These are phyloP conservation scores for Talaromyces islandicus DNA, from an alignment of 2,329 filamentous ascomycete species.

Conservation along the genomic window DNA sequence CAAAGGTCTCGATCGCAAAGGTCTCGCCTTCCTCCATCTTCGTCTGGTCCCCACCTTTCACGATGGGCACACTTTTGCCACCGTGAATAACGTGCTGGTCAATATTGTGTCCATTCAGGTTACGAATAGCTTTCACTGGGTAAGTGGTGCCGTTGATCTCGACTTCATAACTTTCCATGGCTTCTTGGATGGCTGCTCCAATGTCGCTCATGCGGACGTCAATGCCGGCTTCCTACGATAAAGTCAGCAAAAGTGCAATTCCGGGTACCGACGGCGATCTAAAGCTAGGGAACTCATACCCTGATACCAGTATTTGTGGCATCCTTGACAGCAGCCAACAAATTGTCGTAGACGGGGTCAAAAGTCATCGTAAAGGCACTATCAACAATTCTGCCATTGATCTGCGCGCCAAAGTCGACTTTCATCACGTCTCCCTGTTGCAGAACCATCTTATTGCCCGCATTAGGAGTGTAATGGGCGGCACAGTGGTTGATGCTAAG, in stretches of 20 bases:
- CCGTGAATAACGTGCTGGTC: conserved; percentile 86
- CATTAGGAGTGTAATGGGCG: conserved; percentile 82
- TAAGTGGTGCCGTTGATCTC: conserved; percentile 73
- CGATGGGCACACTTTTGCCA: conserved; percentile 85
- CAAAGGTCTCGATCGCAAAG: conserved; percentile 94
- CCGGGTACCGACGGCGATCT: background rate
- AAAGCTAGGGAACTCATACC: conserved; percentile 28
- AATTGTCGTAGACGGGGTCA: conserved; percentile 62
- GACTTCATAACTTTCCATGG: conserved; percentile 89
- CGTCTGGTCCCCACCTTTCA: conserved; percentile 78
- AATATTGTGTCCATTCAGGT: conserved; percentile 86
- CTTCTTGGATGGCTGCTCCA: conserved; percentile 76
- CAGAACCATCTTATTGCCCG: conserved; percentile 70
- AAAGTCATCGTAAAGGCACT: conserved; percentile 66
- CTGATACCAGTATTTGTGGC: conserved; percentile 70
- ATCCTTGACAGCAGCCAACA: conserved; percentile 61
- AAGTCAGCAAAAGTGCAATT: conserved; percentile 7
- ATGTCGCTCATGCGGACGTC: conserved; percentile 85
- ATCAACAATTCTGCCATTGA: conserved; percentile 66
- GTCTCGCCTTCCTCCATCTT: conserved; percentile 98
- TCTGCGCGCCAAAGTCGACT: conserved; percentile 65
- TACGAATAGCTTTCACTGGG: conserved; percentile 78
- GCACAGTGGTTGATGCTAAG: conserved; percentile 79
- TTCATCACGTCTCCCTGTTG: conserved; percentile 66
- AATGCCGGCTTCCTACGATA: conserved; percentile 71